Evolutionary conservation across 345 rosid species (phyloP).

Genomic region (Turritis glabra): DNA sequence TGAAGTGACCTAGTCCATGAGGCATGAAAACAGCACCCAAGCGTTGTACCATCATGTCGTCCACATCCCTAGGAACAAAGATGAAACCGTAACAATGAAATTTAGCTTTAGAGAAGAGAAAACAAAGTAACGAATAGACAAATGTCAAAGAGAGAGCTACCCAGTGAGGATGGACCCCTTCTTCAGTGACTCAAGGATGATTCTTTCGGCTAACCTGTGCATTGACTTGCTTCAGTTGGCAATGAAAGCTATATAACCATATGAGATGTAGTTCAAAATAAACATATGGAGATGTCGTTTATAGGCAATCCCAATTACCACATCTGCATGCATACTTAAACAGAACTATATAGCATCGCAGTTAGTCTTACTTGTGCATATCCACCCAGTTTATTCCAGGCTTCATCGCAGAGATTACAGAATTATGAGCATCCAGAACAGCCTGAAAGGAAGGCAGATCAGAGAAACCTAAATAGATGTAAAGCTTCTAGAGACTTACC

Average conservation of each 20-base stretch:
- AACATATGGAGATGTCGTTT: neutral
- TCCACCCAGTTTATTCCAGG: slow-evolving; percentile 90
- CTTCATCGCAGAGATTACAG: slow-evolving; percentile 77
- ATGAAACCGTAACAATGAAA: neutral
- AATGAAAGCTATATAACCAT: slow-evolving; percentile 11
- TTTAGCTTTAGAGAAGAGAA: slow-evolving; percentile 14
- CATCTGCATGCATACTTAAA: neutral
- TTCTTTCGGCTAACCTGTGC: slow-evolving; percentile 80
- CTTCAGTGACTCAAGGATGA: slow-evolving; percentile 68
- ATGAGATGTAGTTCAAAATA: neutral
- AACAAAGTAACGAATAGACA: neutral
- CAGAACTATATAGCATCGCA: neutral
- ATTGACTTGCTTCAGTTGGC: slow-evolving; percentile 25
- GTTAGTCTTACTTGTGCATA: slow-evolving; percentile 83
- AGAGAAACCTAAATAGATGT: neutral
- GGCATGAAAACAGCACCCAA: slow-evolving; percentile 95
- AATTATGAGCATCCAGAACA: slow-evolving; percentile 82
- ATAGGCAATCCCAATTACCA: slow-evolving; percentile 1
- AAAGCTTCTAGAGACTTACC: slow-evolving; percentile 1
- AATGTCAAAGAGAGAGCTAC: slow-evolving; percentile 42
- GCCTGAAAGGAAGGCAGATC: slow-evolving; percentile 52
- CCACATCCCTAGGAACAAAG: slow-evolving; percentile 52
- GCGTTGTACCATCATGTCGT: slow-evolving; percentile 77
- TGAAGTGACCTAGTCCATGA: slow-evolving; percentile 90
- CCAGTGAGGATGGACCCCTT: slow-evolving; percentile 66